phyloP scores from a whole-genome alignment of 176 grass and related monocot genomes.

The Oryza punctata region DNA sequence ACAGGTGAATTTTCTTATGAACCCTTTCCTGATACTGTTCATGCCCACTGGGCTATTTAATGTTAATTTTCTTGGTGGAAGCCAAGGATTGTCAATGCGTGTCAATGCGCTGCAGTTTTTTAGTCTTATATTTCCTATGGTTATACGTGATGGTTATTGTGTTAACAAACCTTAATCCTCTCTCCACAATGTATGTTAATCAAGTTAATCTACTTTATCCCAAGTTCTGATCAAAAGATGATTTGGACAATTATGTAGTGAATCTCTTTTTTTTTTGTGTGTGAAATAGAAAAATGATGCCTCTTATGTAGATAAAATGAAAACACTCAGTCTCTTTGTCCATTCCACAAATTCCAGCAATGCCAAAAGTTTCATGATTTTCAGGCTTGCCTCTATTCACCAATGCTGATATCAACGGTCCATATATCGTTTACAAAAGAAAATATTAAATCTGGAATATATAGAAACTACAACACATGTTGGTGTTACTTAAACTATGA shows the following conservation, averaged over 20 bases:
- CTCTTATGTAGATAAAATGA: constrained; percentile 4
- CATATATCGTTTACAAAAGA: background rate
- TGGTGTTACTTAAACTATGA: background rate
- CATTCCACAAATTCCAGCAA: background rate
- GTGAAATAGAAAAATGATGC: background rate
- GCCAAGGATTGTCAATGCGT: background rate
- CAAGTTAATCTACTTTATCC: constrained; percentile 3
- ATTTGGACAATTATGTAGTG: background rate
- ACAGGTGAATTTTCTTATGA: constrained; percentile 56
- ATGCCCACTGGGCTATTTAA: constrained; percentile 17
- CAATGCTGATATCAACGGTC: background rate
- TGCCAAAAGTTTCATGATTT: background rate
- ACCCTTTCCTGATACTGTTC: background rate
- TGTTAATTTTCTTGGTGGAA: constrained; percentile 19
- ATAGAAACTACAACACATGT: constrained; percentile 14
- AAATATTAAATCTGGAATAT: background rate
- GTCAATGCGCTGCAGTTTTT: background rate
- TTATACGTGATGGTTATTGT: background rate
- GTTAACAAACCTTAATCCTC: constrained; percentile 3
- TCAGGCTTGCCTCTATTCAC: background rate
- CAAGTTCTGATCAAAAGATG: background rate
- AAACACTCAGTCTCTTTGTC: background rate
- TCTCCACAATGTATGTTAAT: background rate
- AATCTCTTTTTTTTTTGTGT: constrained; percentile 1
- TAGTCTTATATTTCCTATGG: background rate